These are phyloP conservation scores for Amauroascus niger DNA, from an alignment of 2,329 filamentous ascomycete genomes.

Conservation along the genomic window DNA sequence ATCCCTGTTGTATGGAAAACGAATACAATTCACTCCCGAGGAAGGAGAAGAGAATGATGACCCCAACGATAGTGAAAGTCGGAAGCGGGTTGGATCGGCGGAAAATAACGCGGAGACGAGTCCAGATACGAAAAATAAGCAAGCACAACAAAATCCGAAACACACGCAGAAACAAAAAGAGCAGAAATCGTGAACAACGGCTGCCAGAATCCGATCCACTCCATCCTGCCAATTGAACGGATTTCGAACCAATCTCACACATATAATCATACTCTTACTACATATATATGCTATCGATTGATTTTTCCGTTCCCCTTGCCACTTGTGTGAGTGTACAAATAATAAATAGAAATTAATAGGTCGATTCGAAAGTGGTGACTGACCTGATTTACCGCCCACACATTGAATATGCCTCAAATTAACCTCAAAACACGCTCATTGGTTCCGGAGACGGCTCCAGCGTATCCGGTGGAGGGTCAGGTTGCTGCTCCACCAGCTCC, in stretches of 20 bases:
- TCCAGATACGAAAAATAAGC: neutral
- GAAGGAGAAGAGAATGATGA: conserved; percentile 3
- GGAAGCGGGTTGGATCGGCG: neutral
- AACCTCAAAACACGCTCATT: no score
- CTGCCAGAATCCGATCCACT: neutral
- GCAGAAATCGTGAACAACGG: neutral
- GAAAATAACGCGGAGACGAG: neutral
- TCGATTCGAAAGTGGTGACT: neutral
- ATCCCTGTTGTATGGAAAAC: conserved; percentile 29
- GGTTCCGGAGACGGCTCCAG: no score
- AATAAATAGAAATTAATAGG: neutral
- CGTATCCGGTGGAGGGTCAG: no score
- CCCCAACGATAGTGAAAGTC: neutral
- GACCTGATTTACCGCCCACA: no score
- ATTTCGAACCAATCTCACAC: neutral
- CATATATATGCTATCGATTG: neutral
- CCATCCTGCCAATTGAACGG: neutral
- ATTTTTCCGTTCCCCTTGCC: neutral
- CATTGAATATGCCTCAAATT: no score
- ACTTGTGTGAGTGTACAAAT: neutral
- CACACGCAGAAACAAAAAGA: neutral
- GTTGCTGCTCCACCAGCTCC: no score
- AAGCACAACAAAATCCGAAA: neutral
- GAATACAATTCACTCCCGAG: conserved; percentile 26
- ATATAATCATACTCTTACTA: neutral